These are phyloP conservation scores for Teratosphaeria pseudoeucalypti DNA, from an alignment of 2,329 filamentous ascomycete species.

Conservation along the genomic window DNA sequence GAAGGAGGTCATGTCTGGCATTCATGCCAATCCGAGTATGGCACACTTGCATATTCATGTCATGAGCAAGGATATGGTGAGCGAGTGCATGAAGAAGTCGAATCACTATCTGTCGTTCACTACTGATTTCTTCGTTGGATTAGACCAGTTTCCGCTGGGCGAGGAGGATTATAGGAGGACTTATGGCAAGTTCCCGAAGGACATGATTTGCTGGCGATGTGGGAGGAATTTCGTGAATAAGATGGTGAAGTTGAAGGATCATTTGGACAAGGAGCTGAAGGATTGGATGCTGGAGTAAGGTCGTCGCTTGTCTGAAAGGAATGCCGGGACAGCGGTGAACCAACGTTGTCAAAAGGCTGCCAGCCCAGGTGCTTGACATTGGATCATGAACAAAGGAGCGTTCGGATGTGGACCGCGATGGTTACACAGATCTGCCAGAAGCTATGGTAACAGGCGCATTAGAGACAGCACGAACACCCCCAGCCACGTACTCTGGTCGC, in stretches of 20 bases:
- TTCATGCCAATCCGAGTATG: constrained; percentile 88
- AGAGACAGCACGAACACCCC: not conserved
- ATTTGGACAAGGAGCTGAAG: constrained; percentile 65
- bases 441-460: not conserved
- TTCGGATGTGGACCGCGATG: not conserved
- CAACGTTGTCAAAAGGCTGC: no score
- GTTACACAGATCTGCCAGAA: not conserved
- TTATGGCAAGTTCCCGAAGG: constrained; percentile 47
- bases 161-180: constrained; percentile 53
- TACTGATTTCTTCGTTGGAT: constrained; percentile 68
- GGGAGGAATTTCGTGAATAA: constrained; percentile 60
- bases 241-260: constrained; percentile 64
- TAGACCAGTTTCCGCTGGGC: constrained; percentile 70
- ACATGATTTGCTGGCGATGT: constrained; percentile 80
- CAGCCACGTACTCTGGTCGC: not conserved
- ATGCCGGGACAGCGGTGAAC: not conserved
- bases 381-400: no score
- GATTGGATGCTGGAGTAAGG: constrained; percentile 57
- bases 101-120: constrained; percentile 92
- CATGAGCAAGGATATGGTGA: constrained; percentile 68
- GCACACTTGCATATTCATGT: constrained; percentile 85
- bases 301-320: not conserved
- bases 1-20: constrained; percentile 55
- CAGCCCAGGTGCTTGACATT: not conserved
- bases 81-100: constrained; percentile 59